Evolutionary conservation across 1,284 basidiomycete genomes (phyloP).

Genomic region (Boletus mariae): DNA sequence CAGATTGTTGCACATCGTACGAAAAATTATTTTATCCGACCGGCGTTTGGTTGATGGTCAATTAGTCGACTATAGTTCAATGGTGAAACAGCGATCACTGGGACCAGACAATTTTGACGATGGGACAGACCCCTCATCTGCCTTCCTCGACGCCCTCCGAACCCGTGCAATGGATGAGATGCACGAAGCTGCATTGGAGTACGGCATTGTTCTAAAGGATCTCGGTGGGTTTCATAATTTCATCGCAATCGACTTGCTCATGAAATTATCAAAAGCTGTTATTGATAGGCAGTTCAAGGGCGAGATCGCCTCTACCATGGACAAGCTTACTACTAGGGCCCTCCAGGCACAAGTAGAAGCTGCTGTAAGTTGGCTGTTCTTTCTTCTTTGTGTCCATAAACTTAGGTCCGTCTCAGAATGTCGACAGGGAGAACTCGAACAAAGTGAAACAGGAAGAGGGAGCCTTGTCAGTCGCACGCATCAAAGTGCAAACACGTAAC

Average conservation of each 20-base stretch:
- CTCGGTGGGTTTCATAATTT: conserved; percentile 44
- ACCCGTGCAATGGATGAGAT: conserved; percentile 82
- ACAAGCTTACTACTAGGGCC: conserved; percentile 76
- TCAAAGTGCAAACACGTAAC: conserved; percentile 67
- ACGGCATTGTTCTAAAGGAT: conserved; percentile 75
- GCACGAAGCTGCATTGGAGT: conserved; percentile 72
- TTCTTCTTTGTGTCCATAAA: not conserved
- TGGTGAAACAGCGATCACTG: conserved; percentile 76
- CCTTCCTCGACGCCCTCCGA: conserved; percentile 74
- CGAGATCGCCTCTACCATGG: conserved; percentile 78
- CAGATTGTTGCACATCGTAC: conserved; percentile 70
- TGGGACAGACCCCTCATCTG: conserved; percentile 60
- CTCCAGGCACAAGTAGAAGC: conserved; percentile 81
- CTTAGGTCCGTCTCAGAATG: conserved; percentile 46
- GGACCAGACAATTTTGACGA: conserved; percentile 72
- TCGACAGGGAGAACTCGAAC: conserved; percentile 80
- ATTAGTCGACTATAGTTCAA: conserved; percentile 51
- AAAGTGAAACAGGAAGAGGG: conserved; percentile 81
- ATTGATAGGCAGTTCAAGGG: conserved; percentile 83
- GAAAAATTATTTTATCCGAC: conserved; percentile 40
- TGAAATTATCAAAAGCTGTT: conserved; percentile 47
- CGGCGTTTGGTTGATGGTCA: conserved; percentile 4
- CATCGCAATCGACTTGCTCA: not conserved
- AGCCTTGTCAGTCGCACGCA: conserved; percentile 66
- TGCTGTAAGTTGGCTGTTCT: conserved; percentile 46